Conservation (phyloP, 768 basidiomycete species). For the Multifurca ochricompacta region DNA sequence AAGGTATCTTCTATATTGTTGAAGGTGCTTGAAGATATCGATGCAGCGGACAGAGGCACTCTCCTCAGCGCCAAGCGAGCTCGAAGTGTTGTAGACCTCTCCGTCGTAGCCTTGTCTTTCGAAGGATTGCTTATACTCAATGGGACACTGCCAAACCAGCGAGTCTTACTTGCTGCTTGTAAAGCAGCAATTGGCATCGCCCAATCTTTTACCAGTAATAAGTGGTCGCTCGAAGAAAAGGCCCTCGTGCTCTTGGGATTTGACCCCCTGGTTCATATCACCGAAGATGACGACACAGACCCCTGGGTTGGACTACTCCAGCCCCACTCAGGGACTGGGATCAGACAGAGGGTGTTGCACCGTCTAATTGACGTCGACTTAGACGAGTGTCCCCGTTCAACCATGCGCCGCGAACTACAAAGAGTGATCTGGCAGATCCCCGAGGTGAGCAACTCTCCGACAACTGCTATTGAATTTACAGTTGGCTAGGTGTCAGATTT, state of each 20-base stretch:
- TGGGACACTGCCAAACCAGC: constrained; percentile 50
- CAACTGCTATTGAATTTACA: not conserved
- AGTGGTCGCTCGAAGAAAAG: constrained; percentile 58
- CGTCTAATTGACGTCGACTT: constrained; percentile 24
- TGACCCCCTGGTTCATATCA: constrained; percentile 50
- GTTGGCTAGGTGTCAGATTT: constrained; percentile 45
- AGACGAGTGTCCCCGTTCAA: constrained; percentile 13
- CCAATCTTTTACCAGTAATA: constrained; percentile 33
- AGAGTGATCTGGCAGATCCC: constrained; percentile 55
- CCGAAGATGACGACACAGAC: constrained; percentile 24
- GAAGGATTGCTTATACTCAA: constrained; percentile 60
- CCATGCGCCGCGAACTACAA: constrained; percentile 38
- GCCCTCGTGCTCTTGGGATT: constrained; percentile 57
- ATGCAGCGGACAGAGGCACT: constrained; percentile 28
- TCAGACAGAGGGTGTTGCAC: constrained; percentile 47
- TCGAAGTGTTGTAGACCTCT: constrained; percentile 62
- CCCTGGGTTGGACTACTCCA: constrained; percentile 42
- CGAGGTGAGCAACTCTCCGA: constrained; percentile 44
- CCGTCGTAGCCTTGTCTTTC: constrained; percentile 58
- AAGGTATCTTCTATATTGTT: constrained; percentile 54
- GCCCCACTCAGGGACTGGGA: constrained; percentile 46
- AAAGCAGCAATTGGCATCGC: constrained; percentile 38
- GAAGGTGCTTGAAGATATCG: constrained; percentile 52
- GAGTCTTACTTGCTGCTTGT: constrained; percentile 56
- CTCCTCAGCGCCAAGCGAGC: constrained; percentile 53